phyloP scores from a whole-genome alignment of 73 alveolate genomes.

The Paramecium primaurelia region DNA sequence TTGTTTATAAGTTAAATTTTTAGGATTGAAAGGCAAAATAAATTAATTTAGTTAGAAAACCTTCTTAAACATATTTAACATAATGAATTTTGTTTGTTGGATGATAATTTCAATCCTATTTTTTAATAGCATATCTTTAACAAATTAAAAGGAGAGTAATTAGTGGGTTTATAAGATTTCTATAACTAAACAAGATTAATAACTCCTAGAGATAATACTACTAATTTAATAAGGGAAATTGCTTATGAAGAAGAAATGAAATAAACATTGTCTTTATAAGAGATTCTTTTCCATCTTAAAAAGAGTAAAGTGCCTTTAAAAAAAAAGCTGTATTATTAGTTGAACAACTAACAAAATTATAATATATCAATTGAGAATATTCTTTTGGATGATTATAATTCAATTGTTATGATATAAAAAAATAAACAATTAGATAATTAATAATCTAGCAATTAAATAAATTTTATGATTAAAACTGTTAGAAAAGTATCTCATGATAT shows the following conservation, averaged over 20 bases:
- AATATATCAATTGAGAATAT: background rate
- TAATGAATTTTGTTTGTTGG: background rate
- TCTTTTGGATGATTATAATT: background rate
- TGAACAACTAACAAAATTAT: background rate
- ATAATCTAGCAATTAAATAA: background rate
- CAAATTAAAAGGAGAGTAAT: background rate
- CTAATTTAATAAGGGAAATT: background rate
- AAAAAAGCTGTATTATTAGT: background rate
- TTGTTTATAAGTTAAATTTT: background rate
- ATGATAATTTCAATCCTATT: background rate
- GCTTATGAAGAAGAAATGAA: background rate
- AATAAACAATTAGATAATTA: background rate
- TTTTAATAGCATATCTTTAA: background rate
- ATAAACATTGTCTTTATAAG: background rate
- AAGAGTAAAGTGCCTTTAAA: background rate
- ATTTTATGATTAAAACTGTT: slow-evolving; percentile 22
- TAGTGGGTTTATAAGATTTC: background rate
- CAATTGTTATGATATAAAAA: background rate
- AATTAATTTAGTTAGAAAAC: background rate
- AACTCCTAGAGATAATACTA: background rate
- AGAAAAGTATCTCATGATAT: slow-evolving; percentile 47
- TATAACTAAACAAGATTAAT: background rate
- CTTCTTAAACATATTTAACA: background rate
- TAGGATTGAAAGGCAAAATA: background rate
- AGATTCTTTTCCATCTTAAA: background rate